phyloP scores from a whole-genome alignment of 345 rosid genomes.

The Durio zibethinus region DNA sequence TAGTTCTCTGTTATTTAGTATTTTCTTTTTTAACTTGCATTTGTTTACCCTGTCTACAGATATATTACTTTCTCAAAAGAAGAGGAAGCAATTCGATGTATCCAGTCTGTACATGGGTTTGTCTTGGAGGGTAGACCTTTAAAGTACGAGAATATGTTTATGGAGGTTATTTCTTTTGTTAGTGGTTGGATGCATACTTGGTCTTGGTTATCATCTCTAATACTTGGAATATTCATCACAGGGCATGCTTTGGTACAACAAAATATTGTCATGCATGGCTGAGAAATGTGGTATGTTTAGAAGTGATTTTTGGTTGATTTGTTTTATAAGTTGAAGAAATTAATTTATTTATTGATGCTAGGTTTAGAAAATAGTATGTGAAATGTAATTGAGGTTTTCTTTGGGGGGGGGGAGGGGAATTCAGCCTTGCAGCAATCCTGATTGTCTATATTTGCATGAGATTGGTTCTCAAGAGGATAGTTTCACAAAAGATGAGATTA shows the following conservation, averaged over 20 bases:
- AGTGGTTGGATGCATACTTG: neutral
- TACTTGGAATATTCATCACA: constrained; percentile 26
- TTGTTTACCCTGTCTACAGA: constrained; percentile 29
- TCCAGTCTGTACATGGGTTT: constrained; percentile 87
- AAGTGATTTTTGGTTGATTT: constrained; percentile 14
- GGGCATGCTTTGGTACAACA: constrained; percentile 97
- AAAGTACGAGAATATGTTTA: constrained; percentile 39
- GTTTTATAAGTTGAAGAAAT: neutral
- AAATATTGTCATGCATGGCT: constrained; percentile 99
- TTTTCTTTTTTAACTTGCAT: neutral
- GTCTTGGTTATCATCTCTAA: neutral
- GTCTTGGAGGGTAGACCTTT: constrained; percentile 75
- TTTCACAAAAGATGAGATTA: constrained; percentile 88
- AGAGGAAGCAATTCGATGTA: constrained; percentile 91
- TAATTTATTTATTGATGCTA: neutral
- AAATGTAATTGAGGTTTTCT: constrained; percentile 3
- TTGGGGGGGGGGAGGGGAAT: constrained; percentile 3
- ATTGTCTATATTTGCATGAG: constrained; percentile 93
- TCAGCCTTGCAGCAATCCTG: constrained; percentile 93
- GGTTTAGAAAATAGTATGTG: neutral
- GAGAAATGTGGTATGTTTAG: constrained; percentile 66
- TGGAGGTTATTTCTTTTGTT: neutral
- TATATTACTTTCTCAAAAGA: constrained; percentile 80
- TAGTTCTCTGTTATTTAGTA: neutral
- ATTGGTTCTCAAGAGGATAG: constrained; percentile 90